A percentile compares a stretch with the other conserved stretches of the same genome.
Conservation (phyloP, 371 early-diverging fungal genomes). For the Saksenaea oblongispora region DNA sequence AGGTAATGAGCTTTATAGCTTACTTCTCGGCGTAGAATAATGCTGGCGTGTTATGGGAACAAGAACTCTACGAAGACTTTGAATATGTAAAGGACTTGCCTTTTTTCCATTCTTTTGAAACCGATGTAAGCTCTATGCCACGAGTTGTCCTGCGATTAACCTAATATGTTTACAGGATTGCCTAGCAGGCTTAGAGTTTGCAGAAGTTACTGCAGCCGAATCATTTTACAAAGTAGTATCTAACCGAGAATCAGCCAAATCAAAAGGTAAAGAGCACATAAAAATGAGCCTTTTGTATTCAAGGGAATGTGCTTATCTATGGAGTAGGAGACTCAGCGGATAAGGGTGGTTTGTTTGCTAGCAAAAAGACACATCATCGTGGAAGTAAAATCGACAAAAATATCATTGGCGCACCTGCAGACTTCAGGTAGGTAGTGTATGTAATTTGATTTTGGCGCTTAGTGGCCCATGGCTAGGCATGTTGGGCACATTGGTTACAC, state of each 20-base stretch:
- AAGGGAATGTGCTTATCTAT: conserved; percentile 21
- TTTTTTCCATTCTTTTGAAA: conserved; percentile 85
- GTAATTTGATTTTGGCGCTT: background rate
- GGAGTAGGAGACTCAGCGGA: conserved; percentile 31
- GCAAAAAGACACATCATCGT: conserved; percentile 27
- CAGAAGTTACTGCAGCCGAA: conserved; percentile 80
- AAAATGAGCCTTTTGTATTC: conserved; percentile 7
- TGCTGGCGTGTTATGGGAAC: conserved; percentile 77
- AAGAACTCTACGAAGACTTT: conserved; percentile 77
- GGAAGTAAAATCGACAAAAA: conserved; percentile 67
- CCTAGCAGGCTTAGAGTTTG: conserved; percentile 84
- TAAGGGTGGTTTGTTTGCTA: conserved; percentile 20
- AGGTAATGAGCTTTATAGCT: background rate
- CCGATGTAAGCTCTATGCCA: conserved; percentile 60
- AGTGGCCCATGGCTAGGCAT: conserved; percentile 47
- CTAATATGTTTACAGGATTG: conserved; percentile 50
- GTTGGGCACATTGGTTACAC: conserved; percentile 80
- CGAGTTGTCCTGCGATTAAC: background rate
- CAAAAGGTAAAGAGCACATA: conserved; percentile 30
- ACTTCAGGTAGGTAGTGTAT: conserved; percentile 53
- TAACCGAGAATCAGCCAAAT: conserved; percentile 45
- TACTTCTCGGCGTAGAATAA: conserved; percentile 31
- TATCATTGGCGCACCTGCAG: conserved; percentile 74
- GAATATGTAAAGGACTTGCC: conserved; percentile 71
- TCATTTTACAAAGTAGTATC: conserved; percentile 73